Percentiles rank a stretch among this genome's conserved stretches.
Conservation (phyloP, 108 stramenopile genomes). For the Cafeteria roenbergensis region DNA sequence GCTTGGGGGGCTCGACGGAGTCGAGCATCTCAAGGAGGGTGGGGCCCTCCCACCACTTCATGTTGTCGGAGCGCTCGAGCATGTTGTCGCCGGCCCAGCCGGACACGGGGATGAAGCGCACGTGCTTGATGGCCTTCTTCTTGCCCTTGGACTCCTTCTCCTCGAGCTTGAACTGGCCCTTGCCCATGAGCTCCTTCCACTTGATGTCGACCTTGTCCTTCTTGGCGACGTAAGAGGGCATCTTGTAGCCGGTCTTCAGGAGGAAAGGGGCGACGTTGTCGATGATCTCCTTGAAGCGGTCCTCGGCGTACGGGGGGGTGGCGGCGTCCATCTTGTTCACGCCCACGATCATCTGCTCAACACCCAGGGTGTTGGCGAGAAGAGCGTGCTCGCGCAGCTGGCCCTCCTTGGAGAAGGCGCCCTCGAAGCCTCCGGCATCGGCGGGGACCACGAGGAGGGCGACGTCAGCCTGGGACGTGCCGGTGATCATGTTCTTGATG, state of each 20-base stretch:
- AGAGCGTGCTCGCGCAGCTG: slow-evolving; percentile 79
- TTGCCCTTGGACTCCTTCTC: slow-evolving; percentile 59
- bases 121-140: slow-evolving; percentile 34
- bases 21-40: slow-evolving; percentile 79
- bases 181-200: neutral
- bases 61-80: slow-evolving; percentile 63
- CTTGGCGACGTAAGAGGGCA: slow-evolving; percentile 48
- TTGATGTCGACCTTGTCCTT: slow-evolving; percentile 40
- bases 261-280: slow-evolving; percentile 45
- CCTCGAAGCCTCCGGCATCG: slow-evolving; percentile 66
- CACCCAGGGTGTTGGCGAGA: slow-evolving; percentile 76
- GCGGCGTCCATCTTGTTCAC: slow-evolving; percentile 88
- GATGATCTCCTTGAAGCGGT: slow-evolving; percentile 72
- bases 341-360: slow-evolving; percentile 87
- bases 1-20: slow-evolving; percentile 61
- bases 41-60: slow-evolving; percentile 85
- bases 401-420: slow-evolving; percentile 70
- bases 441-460: slow-evolving; percentile 74
- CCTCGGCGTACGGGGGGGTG: slow-evolving; percentile 66
- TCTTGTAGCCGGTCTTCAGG: too few species aligned
- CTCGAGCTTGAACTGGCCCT: neutral
- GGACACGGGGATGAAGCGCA: slow-evolving; percentile 82
- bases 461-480: slow-evolving; percentile 79
- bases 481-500: slow-evolving; percentile 83
- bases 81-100: slow-evolving; percentile 86